phyloP scores from a whole-genome alignment of 2,329 filamentous ascomycete species.

The Thyridium curvatum region DNA sequence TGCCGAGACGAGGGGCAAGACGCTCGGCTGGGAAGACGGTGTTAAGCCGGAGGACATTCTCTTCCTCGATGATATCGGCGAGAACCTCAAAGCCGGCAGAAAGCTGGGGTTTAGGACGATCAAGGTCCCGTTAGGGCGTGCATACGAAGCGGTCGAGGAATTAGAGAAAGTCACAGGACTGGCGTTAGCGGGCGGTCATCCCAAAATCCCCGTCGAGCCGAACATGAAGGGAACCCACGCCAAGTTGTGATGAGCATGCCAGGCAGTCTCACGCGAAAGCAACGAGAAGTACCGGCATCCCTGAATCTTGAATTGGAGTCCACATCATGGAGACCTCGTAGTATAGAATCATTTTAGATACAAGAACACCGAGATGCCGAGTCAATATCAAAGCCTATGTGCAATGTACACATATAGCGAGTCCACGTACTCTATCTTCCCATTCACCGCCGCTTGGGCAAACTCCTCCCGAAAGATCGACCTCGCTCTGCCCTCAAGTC shows the following conservation, averaged over 20 bases:
- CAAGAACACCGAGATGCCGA: not conserved
- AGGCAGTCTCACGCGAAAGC: not conserved
- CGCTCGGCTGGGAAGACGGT: conserved; percentile 38
- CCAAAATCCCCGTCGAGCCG: conserved; percentile 39
- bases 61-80: conserved; percentile 91
- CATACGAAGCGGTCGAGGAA: conserved; percentile 74
- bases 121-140: conserved; percentile 74
- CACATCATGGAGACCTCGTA: not conserved
- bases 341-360: not conserved
- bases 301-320: not conserved
- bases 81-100: conserved; percentile 79
- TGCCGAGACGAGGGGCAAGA: conserved; percentile 27
- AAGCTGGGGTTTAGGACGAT: conserved; percentile 72
- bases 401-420: not conserved
- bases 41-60: conserved; percentile 64
- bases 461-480: conserved; percentile 22
- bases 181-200: conserved; percentile 48
- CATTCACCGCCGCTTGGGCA: conserved; percentile 15
- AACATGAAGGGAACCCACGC: conserved; percentile 25
- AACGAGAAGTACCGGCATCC: no score
- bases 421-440: not conserved
- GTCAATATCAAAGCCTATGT: not conserved
- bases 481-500: conserved; percentile 11
- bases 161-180: conserved; percentile 72
- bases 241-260: conserved; percentile 28